A percentile compares a stretch with the other conserved stretches of the same genome.
phyloP scores from a whole-genome alignment of 441 rosid species.

The Pelargonium hybrid region DNA sequence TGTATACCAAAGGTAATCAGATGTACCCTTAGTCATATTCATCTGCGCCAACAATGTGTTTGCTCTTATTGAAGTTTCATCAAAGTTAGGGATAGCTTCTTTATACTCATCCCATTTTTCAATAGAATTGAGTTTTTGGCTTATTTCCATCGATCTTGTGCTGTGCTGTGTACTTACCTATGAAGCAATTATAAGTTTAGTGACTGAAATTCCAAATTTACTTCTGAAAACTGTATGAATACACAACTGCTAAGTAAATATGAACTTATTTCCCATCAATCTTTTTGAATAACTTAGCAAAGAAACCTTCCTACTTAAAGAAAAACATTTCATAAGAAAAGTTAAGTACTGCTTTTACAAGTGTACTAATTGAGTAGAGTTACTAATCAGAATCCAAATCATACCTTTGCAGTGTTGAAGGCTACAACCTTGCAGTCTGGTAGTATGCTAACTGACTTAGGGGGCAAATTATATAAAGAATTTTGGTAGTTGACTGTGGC shows the following conservation, averaged over 20 bases:
- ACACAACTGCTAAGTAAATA: background rate
- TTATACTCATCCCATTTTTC: constrained; percentile 45
- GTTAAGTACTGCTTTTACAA: too few species aligned
- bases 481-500: constrained; percentile 42
- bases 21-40: constrained; percentile 51
- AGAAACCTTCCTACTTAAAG: too few species aligned
- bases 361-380: too few species aligned
- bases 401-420: constrained; percentile 67
- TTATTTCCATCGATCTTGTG: constrained; percentile 33
- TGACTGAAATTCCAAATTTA: background rate
- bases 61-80: constrained; percentile 32
- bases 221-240: background rate
- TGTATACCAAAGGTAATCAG: constrained; percentile 83
- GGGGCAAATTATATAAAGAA: constrained; percentile 37
- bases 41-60: constrained; percentile 47
- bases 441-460: constrained; percentile 52
- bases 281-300: too few species aligned
- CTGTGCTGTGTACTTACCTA: constrained; percentile 42
- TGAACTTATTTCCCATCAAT: too few species aligned
- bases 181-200: background rate
- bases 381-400: constrained; percentile 10
- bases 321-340: too few species aligned
- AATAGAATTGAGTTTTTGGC: constrained; percentile 27
- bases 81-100: constrained; percentile 42
- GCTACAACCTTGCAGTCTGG: constrained; percentile 53